These are phyloP conservation scores for Auriscalpium vulgare DNA, from an alignment of 768 basidiomycete genomes.

Conservation along the genomic window DNA sequence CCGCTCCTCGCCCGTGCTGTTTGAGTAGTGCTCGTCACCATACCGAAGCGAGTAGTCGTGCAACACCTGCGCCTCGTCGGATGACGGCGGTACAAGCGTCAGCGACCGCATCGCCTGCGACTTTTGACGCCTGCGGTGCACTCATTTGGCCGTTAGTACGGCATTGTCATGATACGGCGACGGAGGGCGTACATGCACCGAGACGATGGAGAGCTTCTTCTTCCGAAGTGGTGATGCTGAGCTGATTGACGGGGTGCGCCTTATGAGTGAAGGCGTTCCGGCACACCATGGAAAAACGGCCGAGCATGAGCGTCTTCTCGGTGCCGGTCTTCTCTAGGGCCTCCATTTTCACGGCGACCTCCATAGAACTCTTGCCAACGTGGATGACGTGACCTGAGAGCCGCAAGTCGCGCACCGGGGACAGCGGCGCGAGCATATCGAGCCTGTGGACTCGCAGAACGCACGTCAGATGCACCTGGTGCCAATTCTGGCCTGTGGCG, in stretches of 20 bases:
- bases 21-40: conserved; percentile 29
- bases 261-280: conserved; percentile 60
- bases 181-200: conserved; percentile 45
- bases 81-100: conserved; percentile 65
- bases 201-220: conserved; percentile 56
- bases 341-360: conserved; percentile 84
- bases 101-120: conserved; percentile 50
- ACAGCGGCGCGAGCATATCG: conserved; percentile 56
- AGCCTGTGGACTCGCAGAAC: conserved; percentile 31
- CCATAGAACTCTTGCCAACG: conserved; percentile 71
- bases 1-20: conserved; percentile 30
- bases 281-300: conserved; percentile 91
- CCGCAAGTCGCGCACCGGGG: conserved; percentile 57
- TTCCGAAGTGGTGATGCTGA: conserved; percentile 51
- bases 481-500: background rate
- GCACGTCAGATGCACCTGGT: no score
- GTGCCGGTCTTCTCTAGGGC: conserved; percentile 37
- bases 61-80: conserved; percentile 56
- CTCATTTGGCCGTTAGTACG: conserved; percentile 24
- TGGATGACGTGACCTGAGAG: conserved; percentile 78
- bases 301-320: conserved; percentile 60
- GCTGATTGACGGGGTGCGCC: conserved; percentile 54
- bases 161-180: no score
- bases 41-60: conserved; percentile 64
- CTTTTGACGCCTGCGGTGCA: conserved; percentile 52